A percentile compares a stretch with the other conserved stretches of the same genome.
Conservation (phyloP, 164 flowering plant genomes). For the Tinospora cordifolia region DNA sequence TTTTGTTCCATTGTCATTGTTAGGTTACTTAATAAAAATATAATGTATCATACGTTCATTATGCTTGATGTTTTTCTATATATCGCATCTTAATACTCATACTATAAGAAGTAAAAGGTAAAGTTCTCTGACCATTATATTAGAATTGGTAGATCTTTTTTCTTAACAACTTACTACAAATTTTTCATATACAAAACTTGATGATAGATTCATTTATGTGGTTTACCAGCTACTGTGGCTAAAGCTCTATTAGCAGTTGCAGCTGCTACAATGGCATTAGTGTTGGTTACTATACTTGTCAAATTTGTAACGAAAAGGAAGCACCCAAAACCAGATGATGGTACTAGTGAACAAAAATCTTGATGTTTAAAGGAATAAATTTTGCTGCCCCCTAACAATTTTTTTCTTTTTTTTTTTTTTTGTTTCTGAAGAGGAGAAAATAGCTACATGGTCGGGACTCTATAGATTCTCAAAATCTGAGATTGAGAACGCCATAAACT, state of each 20-base stretch:
- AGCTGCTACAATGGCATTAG: constrained; percentile 22
- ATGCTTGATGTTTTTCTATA: background rate
- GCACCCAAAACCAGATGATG: constrained; percentile 12
- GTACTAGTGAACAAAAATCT: background rate
- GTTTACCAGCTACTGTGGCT: constrained; percentile 32
- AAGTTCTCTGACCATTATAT: background rate
- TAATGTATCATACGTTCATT: background rate
- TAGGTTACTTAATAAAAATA: background rate
- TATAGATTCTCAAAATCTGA: constrained; percentile 58
- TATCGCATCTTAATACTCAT: background rate
- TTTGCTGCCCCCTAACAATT: constrained; percentile 3
- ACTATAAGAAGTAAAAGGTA: background rate
- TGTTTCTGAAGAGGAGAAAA: constrained; percentile 16
- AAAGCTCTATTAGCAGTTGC: constrained; percentile 25
- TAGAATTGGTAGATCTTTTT: background rate
- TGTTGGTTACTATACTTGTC: constrained; percentile 31
- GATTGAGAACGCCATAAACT: constrained; percentile 52
- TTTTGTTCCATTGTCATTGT: background rate
- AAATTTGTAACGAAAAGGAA: constrained; percentile 37
- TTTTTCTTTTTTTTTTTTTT: background rate
- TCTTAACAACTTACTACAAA: background rate
- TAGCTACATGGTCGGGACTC: constrained; percentile 42
- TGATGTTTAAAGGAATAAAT: background rate
- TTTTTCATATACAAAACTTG: background rate
- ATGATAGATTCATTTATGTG: background rate